A percentile compares a stretch with the other conserved stretches of the same genome.
These are phyloP conservation scores for Cladochytrium replicatum DNA, from an alignment of 192 early-diverging fungal species.

Conservation along the genomic window DNA sequence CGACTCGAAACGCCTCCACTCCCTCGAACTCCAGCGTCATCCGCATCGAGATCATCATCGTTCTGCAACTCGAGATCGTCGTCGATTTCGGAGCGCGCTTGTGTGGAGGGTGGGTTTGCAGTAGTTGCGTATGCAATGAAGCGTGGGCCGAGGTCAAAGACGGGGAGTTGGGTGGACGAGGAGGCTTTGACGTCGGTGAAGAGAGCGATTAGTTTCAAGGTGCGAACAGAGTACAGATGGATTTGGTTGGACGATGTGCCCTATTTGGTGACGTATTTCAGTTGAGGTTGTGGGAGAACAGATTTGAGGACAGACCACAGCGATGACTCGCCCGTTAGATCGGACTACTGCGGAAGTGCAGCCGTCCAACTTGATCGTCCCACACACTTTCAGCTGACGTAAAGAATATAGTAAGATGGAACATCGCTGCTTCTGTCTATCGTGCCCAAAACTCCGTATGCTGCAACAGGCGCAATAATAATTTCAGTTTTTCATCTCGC, in stretches of 20 bases:
- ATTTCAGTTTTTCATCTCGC: background rate
- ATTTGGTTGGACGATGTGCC: constrained; percentile 15
- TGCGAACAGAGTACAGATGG: constrained; percentile 38
- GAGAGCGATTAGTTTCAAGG: constrained; percentile 24
- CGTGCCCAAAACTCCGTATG: background rate
- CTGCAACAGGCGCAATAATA: background rate
- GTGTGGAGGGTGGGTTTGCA: constrained; percentile 17
- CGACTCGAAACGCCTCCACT: constrained; percentile 7
- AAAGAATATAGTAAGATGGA: constrained; percentile 49
- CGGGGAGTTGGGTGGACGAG: constrained; percentile 19
- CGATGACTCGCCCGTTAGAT: constrained; percentile 48
- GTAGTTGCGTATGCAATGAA: constrained; percentile 64
- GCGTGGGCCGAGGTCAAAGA: constrained; percentile 55
- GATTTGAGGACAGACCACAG: constrained; percentile 41
- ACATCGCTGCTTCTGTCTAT: background rate
- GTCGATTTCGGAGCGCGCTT: constrained; percentile 2
- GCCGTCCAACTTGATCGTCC: constrained; percentile 28
- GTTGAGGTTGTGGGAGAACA: background rate
- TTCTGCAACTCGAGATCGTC: constrained; percentile 4
- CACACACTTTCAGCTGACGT: constrained; percentile 33
- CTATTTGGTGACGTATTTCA: background rate
- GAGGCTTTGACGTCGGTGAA: constrained; percentile 43
- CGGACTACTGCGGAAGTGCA: constrained; percentile 39
- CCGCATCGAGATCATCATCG: background rate
- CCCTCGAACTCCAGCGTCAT: background rate